These are phyloP conservation scores for Blastobotrys proliferans DNA, from an alignment of 1,139 yeast species.

Conservation along the genomic window DNA sequence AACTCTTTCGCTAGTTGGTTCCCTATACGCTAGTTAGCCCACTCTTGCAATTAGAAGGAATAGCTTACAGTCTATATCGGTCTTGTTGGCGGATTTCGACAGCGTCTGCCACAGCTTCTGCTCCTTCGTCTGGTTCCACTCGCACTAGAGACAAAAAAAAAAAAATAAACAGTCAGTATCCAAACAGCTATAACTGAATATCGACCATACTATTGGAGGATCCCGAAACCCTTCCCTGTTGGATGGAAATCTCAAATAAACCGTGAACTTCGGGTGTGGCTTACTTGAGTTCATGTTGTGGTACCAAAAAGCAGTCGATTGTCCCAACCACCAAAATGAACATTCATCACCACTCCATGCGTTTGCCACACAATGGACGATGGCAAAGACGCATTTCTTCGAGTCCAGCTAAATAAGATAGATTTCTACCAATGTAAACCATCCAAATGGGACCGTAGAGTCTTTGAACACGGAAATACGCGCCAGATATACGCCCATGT, in stretches of 20 bases:
- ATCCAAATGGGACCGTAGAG: constrained; percentile 39
- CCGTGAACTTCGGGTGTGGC: constrained; percentile 26
- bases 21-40: constrained; percentile 13
- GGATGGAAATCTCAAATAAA: constrained; percentile 37
- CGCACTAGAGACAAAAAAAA: constrained; percentile 19
- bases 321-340: constrained; percentile 2
- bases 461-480: constrained; percentile 25
- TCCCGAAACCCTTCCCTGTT: constrained; percentile 41
- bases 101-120: constrained; percentile 40
- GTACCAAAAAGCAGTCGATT: background rate
- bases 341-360: too few relatives aligned
- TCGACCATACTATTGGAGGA: constrained; percentile 35
- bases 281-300: constrained; percentile 1
- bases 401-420: constrained; percentile 37
- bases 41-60: background rate
- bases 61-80: constrained; percentile 40
- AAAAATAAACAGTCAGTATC: too few relatives aligned
- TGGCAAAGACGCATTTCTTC: constrained; percentile 16
- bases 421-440: constrained; percentile 62
- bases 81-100: constrained; percentile 34
- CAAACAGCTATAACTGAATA: too few relatives aligned
- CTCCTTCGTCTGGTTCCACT: constrained; percentile 43
- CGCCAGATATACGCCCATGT: constrained; percentile 41
- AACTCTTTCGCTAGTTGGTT: constrained; percentile 29
- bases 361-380: constrained; percentile 1